Percentiles rank a stretch among this genome's conserved stretches.
Conservation (phyloP, 1,139 yeast species). For the Blastobotrys raffinosifermentans region DNA sequence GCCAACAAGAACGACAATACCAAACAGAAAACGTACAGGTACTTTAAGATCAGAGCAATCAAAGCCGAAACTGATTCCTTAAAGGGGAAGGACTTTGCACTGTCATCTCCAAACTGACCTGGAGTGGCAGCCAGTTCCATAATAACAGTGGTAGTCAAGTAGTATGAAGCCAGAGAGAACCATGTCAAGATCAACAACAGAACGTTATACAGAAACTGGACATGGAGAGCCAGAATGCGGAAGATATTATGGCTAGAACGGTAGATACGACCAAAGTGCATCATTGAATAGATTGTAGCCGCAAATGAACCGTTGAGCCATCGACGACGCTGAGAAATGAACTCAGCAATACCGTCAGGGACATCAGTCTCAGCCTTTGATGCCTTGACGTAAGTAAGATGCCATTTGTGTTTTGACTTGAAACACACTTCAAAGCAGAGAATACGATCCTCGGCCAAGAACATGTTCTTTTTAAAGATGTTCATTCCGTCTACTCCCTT, state of each 20-base stretch:
- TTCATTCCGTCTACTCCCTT: slow-evolving; percentile 47
- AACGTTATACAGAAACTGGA: slow-evolving; percentile 76
- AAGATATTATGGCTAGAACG: slow-evolving; percentile 65
- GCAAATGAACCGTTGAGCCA: slow-evolving; percentile 97
- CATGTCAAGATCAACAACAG: slow-evolving; percentile 64
- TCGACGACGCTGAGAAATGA: slow-evolving; percentile 85
- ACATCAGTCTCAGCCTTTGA: slow-evolving; percentile 96
- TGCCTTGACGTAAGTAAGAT: slow-evolving; percentile 77
- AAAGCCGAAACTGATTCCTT: slow-evolving; percentile 23
- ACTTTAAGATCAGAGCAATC: slow-evolving; percentile 34
- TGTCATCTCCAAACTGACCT: slow-evolving; percentile 27
- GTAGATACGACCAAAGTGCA: slow-evolving; percentile 70
- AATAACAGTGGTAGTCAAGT: slow-evolving; percentile 58
- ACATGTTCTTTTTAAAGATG: slow-evolving; percentile 90
- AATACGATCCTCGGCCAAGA: slow-evolving; percentile 91
- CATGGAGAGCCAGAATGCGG: slow-evolving; percentile 63
- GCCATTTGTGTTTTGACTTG: slow-evolving; percentile 75
- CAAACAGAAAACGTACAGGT: slow-evolving; percentile 33
- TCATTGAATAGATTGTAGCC: slow-evolving; percentile 80
- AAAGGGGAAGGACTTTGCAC: slow-evolving; percentile 31
- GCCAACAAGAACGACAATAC: slow-evolving; percentile 38
- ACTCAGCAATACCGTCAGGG: slow-evolving; percentile 81
- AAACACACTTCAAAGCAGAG: slow-evolving; percentile 90
- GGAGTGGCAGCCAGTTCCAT: slow-evolving; percentile 39
- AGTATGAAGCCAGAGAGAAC: slow-evolving; percentile 79